Evolutionary conservation across 495 filamentous ascomycete genomes (phyloP), one percentile per base, ranked within the genome.

Genomic region (Aspergillus funiculosus): DNA sequence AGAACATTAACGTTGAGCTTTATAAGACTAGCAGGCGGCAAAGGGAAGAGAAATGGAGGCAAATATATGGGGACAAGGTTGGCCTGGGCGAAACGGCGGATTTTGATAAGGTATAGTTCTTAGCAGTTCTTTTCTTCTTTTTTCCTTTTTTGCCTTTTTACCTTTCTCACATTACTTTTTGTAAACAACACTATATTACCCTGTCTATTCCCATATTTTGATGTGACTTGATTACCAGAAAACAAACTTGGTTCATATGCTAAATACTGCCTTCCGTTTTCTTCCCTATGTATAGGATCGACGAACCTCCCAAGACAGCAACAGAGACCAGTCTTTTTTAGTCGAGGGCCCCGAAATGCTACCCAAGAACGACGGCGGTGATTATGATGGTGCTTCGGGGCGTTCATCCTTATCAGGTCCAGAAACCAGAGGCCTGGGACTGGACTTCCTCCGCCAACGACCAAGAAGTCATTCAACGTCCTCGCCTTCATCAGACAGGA

Each of bases 251-350:
- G 9, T 21, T 38, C 1, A 38, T 38, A 21, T 15, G 63, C 69
- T 72, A 63, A 72, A 60, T 52, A 38, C 49, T 57, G 54, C 52
- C 35, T 52, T 59, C 46, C n/a, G n/a, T n/a, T 57, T 58, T 46
- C 52, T 62, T 58, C 43, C 60, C 56, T 56, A 56, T 54, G 61
- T 65, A 58, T 59, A 73, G 68, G 67, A 64, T 55, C 61, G 50
- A 54, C 50, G 48, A 43, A 52, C 20, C 48, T 54, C 62, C 34
- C 56, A 57, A 45, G 56, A 59, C 58, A 58, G 59, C 39, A 54
- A 67, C 48, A 54, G 68, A 41, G 45, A 59, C 22, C 45, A 56
- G 59, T 64, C 67, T 72, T 75, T 74, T 71, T 72, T 77, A 75
- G 69, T 54, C 48, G 61, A 65, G 51, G 54, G 69, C 70, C 69